A percentile compares a stretch with the other conserved stretches of the same genome.
Conservation (phyloP, 306 rosid species). For the Quercus ilex region DNA sequence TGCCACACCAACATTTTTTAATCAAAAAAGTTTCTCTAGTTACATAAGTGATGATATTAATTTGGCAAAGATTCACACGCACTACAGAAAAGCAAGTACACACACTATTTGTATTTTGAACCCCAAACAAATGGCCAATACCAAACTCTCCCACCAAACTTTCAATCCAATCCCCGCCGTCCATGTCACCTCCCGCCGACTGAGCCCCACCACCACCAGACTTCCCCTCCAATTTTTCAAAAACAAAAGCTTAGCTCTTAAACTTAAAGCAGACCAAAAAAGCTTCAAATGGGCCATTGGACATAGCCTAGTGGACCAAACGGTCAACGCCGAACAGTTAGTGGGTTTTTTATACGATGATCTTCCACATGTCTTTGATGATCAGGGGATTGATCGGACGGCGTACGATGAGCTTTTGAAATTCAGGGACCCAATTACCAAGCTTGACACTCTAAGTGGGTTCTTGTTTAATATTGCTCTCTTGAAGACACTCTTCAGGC, state of each 20-base stretch:
- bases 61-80: slow-evolving; percentile 24
- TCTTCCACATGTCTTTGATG: slow-evolving; percentile 79
- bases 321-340: slow-evolving; percentile 43
- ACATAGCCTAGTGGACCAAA: slow-evolving; percentile 58
- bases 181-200: slow-evolving; percentile 14
- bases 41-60: too few species aligned
- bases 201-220: not conserved
- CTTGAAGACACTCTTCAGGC: slow-evolving; percentile 59
- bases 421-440: slow-evolving; percentile 88
- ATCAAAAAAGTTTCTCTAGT: too few species aligned
- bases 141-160: slow-evolving; percentile 36
- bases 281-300: slow-evolving; percentile 44
- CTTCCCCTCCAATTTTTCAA: slow-evolving; percentile 13
- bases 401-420: slow-evolving; percentile 76
- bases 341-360: slow-evolving; percentile 73
- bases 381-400: slow-evolving; percentile 77
- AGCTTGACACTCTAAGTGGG: slow-evolving; percentile 72
- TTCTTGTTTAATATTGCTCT: slow-evolving; percentile 77
- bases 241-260: slow-evolving; percentile 8
- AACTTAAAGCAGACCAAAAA: not conserved
- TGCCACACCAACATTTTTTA: too few species aligned
- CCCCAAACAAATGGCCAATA: slow-evolving; percentile 38
- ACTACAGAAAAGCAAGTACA: not conserved
- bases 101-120: not conserved
- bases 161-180: slow-evolving; percentile 36